Conservation (phyloP, 2,329 filamentous ascomycete genomes). For the Bipolaris sorokiniana region DNA sequence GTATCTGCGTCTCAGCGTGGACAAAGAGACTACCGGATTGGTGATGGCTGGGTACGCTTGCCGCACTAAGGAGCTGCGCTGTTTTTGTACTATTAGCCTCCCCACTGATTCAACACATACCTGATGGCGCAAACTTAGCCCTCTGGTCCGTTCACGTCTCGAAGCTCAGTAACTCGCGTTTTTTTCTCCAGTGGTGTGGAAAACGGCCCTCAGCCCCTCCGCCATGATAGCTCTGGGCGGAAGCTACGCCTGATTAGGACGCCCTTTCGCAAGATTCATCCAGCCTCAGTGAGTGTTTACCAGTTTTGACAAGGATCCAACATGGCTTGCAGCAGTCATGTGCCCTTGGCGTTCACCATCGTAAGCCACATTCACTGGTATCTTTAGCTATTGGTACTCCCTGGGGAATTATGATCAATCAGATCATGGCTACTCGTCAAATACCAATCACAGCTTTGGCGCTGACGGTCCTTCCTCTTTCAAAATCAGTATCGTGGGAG, state of each 20-base stretch:
- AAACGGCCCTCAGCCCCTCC: slow-evolving; percentile 40
- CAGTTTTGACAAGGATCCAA: slow-evolving; percentile 28
- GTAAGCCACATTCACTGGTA: slow-evolving; percentile 32
- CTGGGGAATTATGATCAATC: slow-evolving; percentile 28
- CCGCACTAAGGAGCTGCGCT: slow-evolving; percentile 41
- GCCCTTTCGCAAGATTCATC: slow-evolving; percentile 23
- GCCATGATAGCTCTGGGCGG: slow-evolving; percentile 28
- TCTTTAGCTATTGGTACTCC: slow-evolving; percentile 29
- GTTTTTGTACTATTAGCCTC: slow-evolving; percentile 40
- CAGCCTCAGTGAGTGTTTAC: slow-evolving; percentile 19
- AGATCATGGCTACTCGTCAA: slow-evolving; percentile 35
- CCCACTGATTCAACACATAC: slow-evolving; percentile 27
- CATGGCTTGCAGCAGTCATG: slow-evolving; percentile 37
- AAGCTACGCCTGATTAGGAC: slow-evolving; percentile 33
- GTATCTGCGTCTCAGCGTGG: slow-evolving; percentile 47
- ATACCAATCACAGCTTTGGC: slow-evolving; percentile 32
- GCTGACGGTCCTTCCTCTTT: slow-evolving; percentile 22
- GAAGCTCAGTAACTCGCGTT: slow-evolving; percentile 35
- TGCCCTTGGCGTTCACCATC: slow-evolving; percentile 25
- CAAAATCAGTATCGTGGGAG: slow-evolving; percentile 21
- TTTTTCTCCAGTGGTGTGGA: slow-evolving; percentile 36
- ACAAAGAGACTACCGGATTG: slow-evolving; percentile 50
- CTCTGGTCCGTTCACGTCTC: slow-evolving; percentile 31
- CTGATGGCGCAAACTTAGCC: slow-evolving; percentile 30
- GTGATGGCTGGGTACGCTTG: slow-evolving; percentile 42